A percentile compares a stretch with the other conserved stretches of the same genome.
Evolutionary conservation across 2,329 filamentous ascomycete species (phyloP).

Genomic region (Diplodia intermedia): DNA sequence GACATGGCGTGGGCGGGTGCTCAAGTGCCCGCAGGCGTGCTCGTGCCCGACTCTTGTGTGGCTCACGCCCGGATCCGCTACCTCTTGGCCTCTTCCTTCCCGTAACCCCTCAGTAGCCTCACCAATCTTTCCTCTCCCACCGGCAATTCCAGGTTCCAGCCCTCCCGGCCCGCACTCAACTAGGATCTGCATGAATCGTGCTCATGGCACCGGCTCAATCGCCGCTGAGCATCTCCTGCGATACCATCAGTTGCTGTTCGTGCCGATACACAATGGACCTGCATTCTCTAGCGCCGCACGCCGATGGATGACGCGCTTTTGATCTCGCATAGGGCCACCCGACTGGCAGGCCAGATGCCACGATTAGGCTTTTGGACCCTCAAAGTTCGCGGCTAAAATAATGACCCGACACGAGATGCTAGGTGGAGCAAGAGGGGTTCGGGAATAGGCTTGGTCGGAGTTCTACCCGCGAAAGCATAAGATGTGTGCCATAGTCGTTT

Average conservation of each 20-base stretch:
- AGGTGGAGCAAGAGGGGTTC: not conserved
- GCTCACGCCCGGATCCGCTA: not conserved
- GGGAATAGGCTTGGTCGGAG: conserved; percentile 7
- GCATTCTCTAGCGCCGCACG: conserved; percentile 1
- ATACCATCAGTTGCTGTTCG: not conserved
- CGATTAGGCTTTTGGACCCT: not conserved
- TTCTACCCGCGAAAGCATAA: conserved; percentile 20
- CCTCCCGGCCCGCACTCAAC: not conserved
- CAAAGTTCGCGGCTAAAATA: not conserved
- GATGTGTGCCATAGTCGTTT: not conserved
- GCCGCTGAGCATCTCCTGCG: not conserved
- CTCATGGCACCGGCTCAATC: conserved; percentile 7
- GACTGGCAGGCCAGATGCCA: not conserved
- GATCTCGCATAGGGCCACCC: conserved; percentile 1
- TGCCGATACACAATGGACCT: conserved; percentile 4
- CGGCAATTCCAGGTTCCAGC: not conserved
- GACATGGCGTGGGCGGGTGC: not conserved
- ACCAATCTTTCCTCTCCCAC: not conserved
- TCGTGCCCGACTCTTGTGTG: conserved; percentile 3
- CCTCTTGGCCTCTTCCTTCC: not conserved
- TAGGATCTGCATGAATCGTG: conserved; percentile 9
- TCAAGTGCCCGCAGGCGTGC: conserved; percentile 4
- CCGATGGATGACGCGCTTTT: not conserved
- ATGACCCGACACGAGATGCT: not conserved
- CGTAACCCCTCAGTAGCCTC: not conserved